phyloP scores from a whole-genome alignment of 768 basidiomycete species.

The Lactifluus subvellereus region DNA sequence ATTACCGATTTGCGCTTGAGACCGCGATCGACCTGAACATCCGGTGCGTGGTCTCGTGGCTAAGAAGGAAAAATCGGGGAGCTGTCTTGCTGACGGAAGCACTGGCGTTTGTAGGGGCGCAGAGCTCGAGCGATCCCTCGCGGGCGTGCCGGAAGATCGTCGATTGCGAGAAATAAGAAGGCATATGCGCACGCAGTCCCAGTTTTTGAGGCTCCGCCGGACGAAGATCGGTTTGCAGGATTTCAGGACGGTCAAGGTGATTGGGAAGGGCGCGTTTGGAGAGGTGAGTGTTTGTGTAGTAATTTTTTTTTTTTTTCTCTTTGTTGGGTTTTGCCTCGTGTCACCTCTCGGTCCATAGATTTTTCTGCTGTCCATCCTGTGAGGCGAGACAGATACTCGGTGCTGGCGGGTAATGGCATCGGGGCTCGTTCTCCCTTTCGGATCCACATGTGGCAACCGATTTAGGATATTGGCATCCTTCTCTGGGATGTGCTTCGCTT shows the following conservation, averaged over 20 bases:
- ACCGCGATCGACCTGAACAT: conserved; percentile 92
- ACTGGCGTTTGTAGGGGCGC: conserved; percentile 53
- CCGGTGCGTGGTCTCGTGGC: conserved; percentile 44
- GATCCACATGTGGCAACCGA: not conserved
- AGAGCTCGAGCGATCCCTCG: conserved; percentile 76
- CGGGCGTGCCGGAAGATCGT: conserved; percentile 71
- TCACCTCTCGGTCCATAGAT: not conserved
- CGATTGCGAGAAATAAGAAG: conserved; percentile 73
- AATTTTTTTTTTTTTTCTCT: not conserved
- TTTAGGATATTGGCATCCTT: not conserved
- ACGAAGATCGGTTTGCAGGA: conserved; percentile 89
- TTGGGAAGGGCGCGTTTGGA: conserved; percentile 99
- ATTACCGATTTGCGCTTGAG: conserved; percentile 94
- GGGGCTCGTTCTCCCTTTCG: not conserved
- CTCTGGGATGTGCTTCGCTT: not conserved
- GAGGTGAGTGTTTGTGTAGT: conserved; percentile 51
- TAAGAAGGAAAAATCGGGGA: not conserved
- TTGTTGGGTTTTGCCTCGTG: not conserved
- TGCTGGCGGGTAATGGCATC: not conserved
- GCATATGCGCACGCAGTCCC: conserved; percentile 61
- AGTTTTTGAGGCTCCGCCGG: conserved; percentile 79
- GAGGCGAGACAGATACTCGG: not conserved
- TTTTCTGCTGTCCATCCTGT: not conserved
- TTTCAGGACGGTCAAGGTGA: conserved; percentile 96
- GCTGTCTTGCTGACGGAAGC: not conserved